Evolutionary conservation across 2,329 filamentous ascomycete species (phyloP), one percentile per base, ranked within the genome.

Genomic region (Phyllosticta citribraziliensis): DNA sequence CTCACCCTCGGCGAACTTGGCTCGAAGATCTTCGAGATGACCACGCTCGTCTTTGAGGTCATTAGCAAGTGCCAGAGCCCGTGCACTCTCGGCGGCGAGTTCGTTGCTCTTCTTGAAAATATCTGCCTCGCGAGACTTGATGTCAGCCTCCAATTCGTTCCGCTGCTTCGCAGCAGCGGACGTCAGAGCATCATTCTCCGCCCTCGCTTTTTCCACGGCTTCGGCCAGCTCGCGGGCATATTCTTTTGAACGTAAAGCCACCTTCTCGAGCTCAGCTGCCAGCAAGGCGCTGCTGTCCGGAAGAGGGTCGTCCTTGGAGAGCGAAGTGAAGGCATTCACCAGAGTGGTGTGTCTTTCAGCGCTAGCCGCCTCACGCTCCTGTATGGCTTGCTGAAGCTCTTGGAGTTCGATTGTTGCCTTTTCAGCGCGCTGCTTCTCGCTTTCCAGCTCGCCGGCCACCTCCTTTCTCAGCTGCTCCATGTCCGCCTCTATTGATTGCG

Each of bases 1-100:
- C 72, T 94, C 90, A 17, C 90, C 91, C 65, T 92, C 88, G 1
- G 88, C 84, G 69, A 96, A 86, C 71, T 88, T 88, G 17, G 79
- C 78, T 61, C 89, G 84, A 22, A 96, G 76, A 27, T 82, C 78
- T 62, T 81, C 82, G 22, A 96, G 79, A 66, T 94, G 87, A 14
- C 81, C 77, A 50, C 88, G 85, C 63, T 88, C 84, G 61, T 88
- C 84, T 2, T 81, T 78, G n/a, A 86, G 74, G 66, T 85, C 82
- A 12, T 76, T 69, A 17, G 74, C 73, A 35, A 84, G 69, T 0
- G 76, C 75, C 1, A 70, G 70, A 8, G 77, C 70, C 65, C 79
- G 81, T 10, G 75, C 76, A 59, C 75, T 76, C 64, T 79, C 78
- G 14, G 75, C 72, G 6, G 77, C 74, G 9, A 83, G 71, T 57